A percentile compares a stretch with the other conserved stretches of the same genome.
Evolutionary conservation across 2,329 filamentous ascomycete genomes (phyloP).

Genomic region (Xylariaceae sp.): DNA sequence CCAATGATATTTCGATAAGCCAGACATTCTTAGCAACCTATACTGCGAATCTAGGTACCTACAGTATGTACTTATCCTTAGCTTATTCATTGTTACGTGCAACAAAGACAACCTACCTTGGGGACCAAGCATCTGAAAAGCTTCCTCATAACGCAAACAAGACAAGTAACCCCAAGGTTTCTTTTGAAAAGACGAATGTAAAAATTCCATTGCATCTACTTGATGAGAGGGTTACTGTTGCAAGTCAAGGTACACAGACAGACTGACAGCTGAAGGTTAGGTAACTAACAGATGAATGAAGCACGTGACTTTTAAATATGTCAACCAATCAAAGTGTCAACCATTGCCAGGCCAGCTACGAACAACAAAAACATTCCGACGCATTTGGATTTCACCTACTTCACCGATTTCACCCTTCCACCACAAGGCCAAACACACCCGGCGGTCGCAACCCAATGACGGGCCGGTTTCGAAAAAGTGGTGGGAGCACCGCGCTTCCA

Average conservation of each 20-base stretch:
- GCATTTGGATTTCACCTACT: background rate
- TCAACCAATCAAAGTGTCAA: conserved; percentile 2
- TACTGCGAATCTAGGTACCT: too few relatives aligned
- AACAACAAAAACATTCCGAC: conserved; percentile 27
- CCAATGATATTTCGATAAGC: background rate
- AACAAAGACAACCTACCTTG: background rate
- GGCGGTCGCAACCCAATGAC: conserved; percentile 26
- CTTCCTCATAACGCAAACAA: too few relatives aligned
- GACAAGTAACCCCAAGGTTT: background rate
- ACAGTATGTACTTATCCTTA: too few relatives aligned
- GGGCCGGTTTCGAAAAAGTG: conserved; percentile 33
- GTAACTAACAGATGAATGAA: background rate
- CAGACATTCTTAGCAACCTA: too few relatives aligned
- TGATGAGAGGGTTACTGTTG: too few relatives aligned
- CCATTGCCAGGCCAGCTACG: conserved; percentile 29
- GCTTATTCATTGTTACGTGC: background rate
- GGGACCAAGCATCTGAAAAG: too few relatives aligned
- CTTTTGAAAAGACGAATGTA: background rate
- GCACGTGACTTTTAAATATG: background rate
- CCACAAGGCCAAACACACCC: conserved; percentile 13
- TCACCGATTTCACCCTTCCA: conserved; percentile 2
- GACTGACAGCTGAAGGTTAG: too few relatives aligned
- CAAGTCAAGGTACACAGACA: too few relatives aligned
- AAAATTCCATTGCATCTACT: too few relatives aligned
- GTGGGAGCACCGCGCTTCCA: conserved; percentile 28